phyloP scores from a whole-genome alignment of 148 eudicot genomes.

The Diospyros kaki region DNA sequence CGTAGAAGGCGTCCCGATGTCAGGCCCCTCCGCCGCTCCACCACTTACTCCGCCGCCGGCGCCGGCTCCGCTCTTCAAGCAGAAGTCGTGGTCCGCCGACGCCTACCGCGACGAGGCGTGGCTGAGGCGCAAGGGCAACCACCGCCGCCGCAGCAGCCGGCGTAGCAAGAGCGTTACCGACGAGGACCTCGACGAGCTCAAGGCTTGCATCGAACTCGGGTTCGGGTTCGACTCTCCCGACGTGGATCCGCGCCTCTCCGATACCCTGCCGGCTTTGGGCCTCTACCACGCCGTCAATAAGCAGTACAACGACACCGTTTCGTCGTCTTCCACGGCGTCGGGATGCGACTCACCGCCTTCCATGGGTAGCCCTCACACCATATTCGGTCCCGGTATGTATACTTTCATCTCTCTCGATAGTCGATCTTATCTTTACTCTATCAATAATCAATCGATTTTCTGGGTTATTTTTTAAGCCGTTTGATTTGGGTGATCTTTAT shows the following conservation, averaged over 20 bases:
- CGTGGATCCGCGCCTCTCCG: slow-evolving; percentile 39
- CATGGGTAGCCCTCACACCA: slow-evolving; percentile 51
- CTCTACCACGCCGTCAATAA: slow-evolving; percentile 63
- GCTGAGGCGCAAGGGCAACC: slow-evolving; percentile 38
- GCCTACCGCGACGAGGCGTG: slow-evolving; percentile 61
- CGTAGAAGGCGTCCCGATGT: background rate
- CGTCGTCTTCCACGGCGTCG: slow-evolving; percentile 22
- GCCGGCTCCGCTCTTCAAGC: slow-evolving; percentile 38
- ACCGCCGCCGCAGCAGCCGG: slow-evolving; percentile 18
- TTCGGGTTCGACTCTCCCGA: slow-evolving; percentile 71
- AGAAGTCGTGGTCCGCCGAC: slow-evolving; percentile 83
- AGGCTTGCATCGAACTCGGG: slow-evolving; percentile 76
- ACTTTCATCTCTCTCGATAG: background rate
- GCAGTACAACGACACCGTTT: slow-evolving; percentile 45
- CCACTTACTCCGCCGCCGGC: slow-evolving; percentile 3
- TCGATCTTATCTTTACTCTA: background rate
- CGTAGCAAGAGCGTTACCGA: slow-evolving; percentile 75
- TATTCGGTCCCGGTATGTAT: slow-evolving; percentile 52
- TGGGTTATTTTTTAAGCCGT: background rate
- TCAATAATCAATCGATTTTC: too few relatives aligned
- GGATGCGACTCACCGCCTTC: slow-evolving; percentile 47
- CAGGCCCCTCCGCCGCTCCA: slow-evolving; percentile 7
- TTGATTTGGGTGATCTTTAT: background rate
- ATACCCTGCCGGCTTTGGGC: slow-evolving; percentile 71
- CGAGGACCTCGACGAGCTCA: slow-evolving; percentile 75